Base-by-base conservation (phyloP, 2,329 filamentous ascomycete species). In the Lecanoromycetidae sp. region DNA sequence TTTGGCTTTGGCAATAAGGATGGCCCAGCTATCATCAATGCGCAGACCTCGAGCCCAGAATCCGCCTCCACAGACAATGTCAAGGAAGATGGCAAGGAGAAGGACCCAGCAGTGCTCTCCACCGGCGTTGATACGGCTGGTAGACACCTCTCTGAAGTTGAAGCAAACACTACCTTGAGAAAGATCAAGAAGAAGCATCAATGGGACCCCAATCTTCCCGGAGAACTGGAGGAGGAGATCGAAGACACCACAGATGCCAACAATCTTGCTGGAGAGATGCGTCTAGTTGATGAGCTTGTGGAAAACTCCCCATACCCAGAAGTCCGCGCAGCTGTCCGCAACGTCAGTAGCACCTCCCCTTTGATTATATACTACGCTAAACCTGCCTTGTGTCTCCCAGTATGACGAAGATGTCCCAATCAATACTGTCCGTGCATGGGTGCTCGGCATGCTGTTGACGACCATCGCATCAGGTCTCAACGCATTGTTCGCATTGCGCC, bases 231-330 rank as follows among this genome's bases (percentile, higher is more conserved):
- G 43, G 74, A 76, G 51, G 74, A 78, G 60, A 69, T 82, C 51
- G 75, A 80, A 49, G 68, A 73, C 36, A 76, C 71, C 23, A 67
- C 79, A 37, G 63, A 70, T 34, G 71, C 70, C 2, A 68, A 71
- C 49, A 74, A 78, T 60, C 66, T 70, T 53, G 74, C 73, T 55
- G 73, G 75, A 59, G 74, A 74, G 46, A 62, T 74, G 41, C 70
- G 72, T 50, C 71, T 80, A 54, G 74, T 79, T 56, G 71, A 74
- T 55, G 73, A 75, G 49, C 67, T 79, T 57, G 71, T 80, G 58
- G 77, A 82, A 48, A 77, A 82, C 60, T 82, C 78, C 39, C 79
- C 79, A 2, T 82, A 82, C 57, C 76, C 77, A 30, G 78, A 82
- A 64, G 79, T 61, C 26, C 75, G 79, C 55, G 75, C 78, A 22